Conservation (phyloP, 2,329 filamentous ascomycete genomes). For the Keithomyces neogunnii region DNA sequence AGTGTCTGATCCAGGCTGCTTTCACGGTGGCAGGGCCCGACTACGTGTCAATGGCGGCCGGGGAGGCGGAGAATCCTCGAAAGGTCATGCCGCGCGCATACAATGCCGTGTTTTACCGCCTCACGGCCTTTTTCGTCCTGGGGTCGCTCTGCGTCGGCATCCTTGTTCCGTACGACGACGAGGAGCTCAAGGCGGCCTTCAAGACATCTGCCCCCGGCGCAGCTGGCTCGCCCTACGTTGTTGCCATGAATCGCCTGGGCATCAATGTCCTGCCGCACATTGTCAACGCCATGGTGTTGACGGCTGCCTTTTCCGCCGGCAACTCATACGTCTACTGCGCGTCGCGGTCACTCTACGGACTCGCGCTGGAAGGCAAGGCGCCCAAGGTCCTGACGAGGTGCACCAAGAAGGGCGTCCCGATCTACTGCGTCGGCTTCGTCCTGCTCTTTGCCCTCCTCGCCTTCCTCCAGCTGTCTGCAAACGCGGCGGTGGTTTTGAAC, state of each 20-base stretch:
- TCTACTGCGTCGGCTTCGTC: conserved; percentile 62
- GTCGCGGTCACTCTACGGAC: conserved; percentile 58
- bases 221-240: conserved; percentile 58
- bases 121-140: conserved; percentile 68
- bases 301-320: conserved; percentile 57
- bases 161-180: conserved; percentile 60
- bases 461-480: conserved; percentile 63
- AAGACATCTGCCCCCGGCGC: conserved; percentile 51
- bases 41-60: conserved; percentile 60
- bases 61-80: conserved; percentile 64
- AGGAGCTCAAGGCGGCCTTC: conserved; percentile 53
- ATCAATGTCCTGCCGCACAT: conserved; percentile 60
- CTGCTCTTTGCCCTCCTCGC: conserved; percentile 61
- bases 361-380: conserved; percentile 61
- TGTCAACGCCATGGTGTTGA: conserved; percentile 64
- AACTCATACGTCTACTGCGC: conserved; percentile 59
- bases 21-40: conserved; percentile 63
- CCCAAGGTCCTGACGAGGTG: conserved; percentile 51
- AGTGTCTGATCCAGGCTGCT: conserved; percentile 63
- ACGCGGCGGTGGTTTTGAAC: conserved; percentile 56
- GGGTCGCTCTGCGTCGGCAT: conserved; percentile 66
- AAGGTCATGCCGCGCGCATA: conserved; percentile 63
- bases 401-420: conserved; percentile 58
- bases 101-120: conserved; percentile 71
- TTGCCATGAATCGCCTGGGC: conserved; percentile 58